Percentiles rank a stretch among this genome's conserved stretches.
Conservation (phyloP, 352 stramenopile genomes). For the Phytopythium delawarense region DNA sequence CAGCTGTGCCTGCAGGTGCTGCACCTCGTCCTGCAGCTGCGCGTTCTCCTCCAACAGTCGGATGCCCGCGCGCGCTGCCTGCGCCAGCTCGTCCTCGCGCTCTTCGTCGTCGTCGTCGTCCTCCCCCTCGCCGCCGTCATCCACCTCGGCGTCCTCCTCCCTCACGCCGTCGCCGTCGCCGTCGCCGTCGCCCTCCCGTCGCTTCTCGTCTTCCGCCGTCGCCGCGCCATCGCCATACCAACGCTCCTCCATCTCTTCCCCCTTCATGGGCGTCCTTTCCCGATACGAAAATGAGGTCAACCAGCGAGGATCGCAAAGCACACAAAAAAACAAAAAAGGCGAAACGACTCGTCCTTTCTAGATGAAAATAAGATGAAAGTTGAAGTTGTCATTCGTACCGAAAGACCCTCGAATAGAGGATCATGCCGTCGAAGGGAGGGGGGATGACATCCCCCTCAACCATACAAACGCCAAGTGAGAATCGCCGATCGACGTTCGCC, state of each 20-base stretch:
- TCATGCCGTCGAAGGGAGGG: neutral
- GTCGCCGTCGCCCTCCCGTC: neutral
- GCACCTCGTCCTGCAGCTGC: conserved; percentile 56
- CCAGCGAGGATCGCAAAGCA: neutral
- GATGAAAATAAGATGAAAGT: neutral
- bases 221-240: neutral
- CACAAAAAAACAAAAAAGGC: neutral
- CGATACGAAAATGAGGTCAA: neutral
- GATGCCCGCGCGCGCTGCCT: conserved; percentile 61
- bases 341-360: neutral
- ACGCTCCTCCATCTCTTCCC: neutral
- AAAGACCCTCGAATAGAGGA: neutral
- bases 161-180: neutral
- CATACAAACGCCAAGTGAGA: neutral
- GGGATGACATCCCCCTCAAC: neutral
- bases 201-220: no score
- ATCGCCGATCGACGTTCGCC: neutral
- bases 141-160: neutral
- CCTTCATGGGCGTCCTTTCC: neutral
- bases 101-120: conserved; percentile 25
- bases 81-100: conserved; percentile 42
- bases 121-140: conserved; percentile 8
- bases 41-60: conserved; percentile 67
- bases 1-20: conserved; percentile 40
- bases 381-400: conserved; percentile 1